These are phyloP conservation scores for Oryza officinalis DNA, from an alignment of 176 grass and related monocot species.

Conservation along the genomic window DNA sequence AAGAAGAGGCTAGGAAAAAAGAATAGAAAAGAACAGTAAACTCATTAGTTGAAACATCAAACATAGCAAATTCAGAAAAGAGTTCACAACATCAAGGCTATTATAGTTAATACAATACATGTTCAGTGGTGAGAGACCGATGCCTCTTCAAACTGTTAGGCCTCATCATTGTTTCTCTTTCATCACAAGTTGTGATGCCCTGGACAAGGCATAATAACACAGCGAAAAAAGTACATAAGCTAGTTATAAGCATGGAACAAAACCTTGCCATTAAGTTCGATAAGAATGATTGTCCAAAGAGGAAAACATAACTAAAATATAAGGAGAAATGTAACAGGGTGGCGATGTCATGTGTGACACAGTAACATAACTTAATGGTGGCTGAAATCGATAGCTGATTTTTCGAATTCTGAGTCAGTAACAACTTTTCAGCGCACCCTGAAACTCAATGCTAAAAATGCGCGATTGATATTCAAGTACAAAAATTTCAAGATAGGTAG, in stretches of 20 bases:
- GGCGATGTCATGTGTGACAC: neutral
- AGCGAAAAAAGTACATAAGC: neutral
- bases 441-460: neutral
- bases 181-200: conserved; percentile 13
- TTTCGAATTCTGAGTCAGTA: neutral
- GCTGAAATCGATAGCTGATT: neutral
- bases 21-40: conserved; percentile 1
- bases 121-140: conserved; percentile 10
- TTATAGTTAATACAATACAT: conserved; percentile 29
- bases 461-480: neutral
- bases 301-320: neutral
- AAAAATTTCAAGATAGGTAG: neutral
- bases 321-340: conserved; percentile 7
- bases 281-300: neutral
- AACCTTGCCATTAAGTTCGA: conserved; percentile 10
- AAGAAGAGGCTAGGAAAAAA: conserved; percentile 67
- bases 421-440: neutral
- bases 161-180: conserved; percentile 1
- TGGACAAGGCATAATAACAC: conserved; percentile 19
- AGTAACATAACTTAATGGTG: neutral
- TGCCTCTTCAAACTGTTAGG: conserved; percentile 4
- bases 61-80: neutral
- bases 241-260: conserved; percentile 4
- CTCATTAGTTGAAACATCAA: conserved; percentile 21
- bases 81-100: neutral